Base-by-base conservation (phyloP, 176 grass and related monocot species). In the Avena sativa region DNA sequence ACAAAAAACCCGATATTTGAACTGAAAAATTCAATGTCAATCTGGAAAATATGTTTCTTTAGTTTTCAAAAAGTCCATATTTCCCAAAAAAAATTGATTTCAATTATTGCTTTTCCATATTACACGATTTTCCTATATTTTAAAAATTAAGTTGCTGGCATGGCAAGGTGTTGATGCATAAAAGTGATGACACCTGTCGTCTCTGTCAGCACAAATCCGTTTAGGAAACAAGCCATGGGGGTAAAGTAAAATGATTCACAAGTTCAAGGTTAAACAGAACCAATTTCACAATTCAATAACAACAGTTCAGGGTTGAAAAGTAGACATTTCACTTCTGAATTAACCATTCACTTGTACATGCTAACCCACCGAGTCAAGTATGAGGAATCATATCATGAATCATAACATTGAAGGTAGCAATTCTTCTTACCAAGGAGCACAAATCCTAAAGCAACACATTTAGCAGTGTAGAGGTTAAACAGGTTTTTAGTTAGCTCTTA, bases 391-490 rank as follows among this genome's bases (percentile, higher is more conserved):
- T 0, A 88, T 44, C 69, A 83, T 49, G 20, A 43, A 84, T 55
- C 43, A 40, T 1, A 83, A 64, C 70, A 88, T 26, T 26, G 19
- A 52, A 51, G 79, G 60, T 20, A 71, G 5, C 53, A 56, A 55
- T 59, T 12, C 9, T 78, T 59, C 65, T 62, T 65, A 80, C 2
- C 12, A 57, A 77, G 17, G 12, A 66, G 59, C 51, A 81, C 59
- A 23, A 70, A 67, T 67, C 51, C 32, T 66, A 85, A 65, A 63
- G 28, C 16, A 81, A 56, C 9, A 81, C 65, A 21, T 21, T 75
- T 75, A 84, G 32, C 70, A 53, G 72, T 15, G 23, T n/a, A 63
- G 55, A 53, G 9, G 9, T 79, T 30, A 25, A 28, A 76, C 32
- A 64, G 11, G n/a, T 23, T 53, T 44, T 44, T 56, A 64, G 5